Evolutionary conservation across 768 basidiomycete genomes (phyloP).

Genomic region (Leccinum rimulosum): DNA sequence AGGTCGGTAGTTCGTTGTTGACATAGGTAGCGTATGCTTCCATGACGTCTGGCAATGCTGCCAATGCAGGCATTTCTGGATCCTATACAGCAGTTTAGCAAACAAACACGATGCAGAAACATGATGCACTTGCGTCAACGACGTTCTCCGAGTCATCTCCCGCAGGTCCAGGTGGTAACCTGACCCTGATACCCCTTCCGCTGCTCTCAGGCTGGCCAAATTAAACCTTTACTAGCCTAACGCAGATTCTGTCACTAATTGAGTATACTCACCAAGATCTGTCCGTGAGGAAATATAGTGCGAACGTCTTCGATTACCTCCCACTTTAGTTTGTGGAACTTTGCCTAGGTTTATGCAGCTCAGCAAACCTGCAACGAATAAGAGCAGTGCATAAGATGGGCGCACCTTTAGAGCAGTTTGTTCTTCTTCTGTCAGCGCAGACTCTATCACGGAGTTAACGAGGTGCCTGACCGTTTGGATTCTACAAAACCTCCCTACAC

Average conservation of each 20-base stretch:
- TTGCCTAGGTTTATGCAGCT: conserved; percentile 14
- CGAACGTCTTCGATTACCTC: conserved; percentile 30
- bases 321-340: conserved; percentile 29
- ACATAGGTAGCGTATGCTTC: conserved; percentile 17
- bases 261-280: conserved; percentile 22
- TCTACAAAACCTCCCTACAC: no score
- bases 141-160: not conserved
- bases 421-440: conserved; percentile 22
- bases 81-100: conserved; percentile 13
- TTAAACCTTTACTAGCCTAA: not conserved
- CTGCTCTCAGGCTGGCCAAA: no score
- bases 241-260: not conserved
- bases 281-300: conserved; percentile 26
- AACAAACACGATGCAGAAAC: not conserved
- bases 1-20: conserved; percentile 31
- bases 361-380: not conserved
- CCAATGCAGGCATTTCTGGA: conserved; percentile 8
- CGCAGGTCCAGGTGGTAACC: conserved; percentile 16
- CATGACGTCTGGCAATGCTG: conserved; percentile 22
- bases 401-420: conserved; percentile 23
- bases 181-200: conserved; percentile 17
- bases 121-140: conserved; percentile 10
- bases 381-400: not conserved
- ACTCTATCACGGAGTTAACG: conserved; percentile 19
- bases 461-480: conserved; percentile 7